phyloP scores from a whole-genome alignment of 2,329 filamentous ascomycete genomes.

The Colletotrichum liaoningense region DNA sequence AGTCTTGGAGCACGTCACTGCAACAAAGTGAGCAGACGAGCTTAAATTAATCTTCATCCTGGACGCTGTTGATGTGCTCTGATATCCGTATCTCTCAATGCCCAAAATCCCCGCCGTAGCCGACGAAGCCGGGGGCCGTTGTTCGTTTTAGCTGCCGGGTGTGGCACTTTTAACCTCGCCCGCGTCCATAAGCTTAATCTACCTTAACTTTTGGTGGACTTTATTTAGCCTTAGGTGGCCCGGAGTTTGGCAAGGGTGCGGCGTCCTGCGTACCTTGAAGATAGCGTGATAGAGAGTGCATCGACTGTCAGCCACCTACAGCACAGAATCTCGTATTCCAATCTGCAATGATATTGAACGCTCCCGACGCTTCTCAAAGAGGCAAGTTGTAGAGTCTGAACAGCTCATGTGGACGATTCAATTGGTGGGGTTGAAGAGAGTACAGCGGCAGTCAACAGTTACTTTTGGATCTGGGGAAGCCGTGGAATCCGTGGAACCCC shows the following conservation, averaged over 20 bases:
- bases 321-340: neutral
- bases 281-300: neutral
- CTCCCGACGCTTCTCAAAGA: neutral
- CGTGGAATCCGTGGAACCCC: neutral
- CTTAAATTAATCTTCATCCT: neutral
- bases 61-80: neutral
- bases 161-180: neutral
- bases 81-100: neutral
- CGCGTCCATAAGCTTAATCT: neutral
- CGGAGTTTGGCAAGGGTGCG: neutral
- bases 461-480: no score
- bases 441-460: no score
- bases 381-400: neutral
- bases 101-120: neutral
- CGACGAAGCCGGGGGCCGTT: neutral
- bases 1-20: conserved; percentile 20
- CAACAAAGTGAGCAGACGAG: neutral
- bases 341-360: neutral
- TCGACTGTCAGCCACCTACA: neutral
- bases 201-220: neutral
- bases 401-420: neutral
- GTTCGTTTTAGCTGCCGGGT: conserved; percentile 3
- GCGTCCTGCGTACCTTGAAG: neutral
- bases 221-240: neutral
- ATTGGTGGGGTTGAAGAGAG: neutral